A percentile compares a stretch with the other conserved stretches of the same genome.
phyloP scores from a whole-genome alignment of 768 basidiomycete genomes.

The Boletus vermiculosoides region DNA sequence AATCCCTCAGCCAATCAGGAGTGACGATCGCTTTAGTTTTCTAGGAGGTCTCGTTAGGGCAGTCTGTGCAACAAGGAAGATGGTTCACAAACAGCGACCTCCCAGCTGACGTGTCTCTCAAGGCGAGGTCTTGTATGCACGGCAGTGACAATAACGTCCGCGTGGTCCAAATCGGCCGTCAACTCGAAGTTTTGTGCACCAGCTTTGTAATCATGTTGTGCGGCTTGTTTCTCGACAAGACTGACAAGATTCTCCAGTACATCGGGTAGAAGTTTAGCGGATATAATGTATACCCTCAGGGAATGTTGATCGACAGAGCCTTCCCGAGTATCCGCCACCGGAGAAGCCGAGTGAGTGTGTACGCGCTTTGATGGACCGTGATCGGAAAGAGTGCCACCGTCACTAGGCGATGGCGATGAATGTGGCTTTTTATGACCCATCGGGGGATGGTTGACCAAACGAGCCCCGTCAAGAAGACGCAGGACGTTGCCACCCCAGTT shows the following conservation, averaged over 20 bases:
- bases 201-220: background rate
- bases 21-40: slow-evolving; percentile 66
- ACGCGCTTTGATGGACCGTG: slow-evolving; percentile 14
- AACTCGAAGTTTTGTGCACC: slow-evolving; percentile 31
- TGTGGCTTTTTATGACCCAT: slow-evolving; percentile 18
- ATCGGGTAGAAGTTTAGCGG: slow-evolving; percentile 29
- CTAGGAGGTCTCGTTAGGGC: slow-evolving; percentile 34
- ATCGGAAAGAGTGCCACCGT: background rate
- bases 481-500: background rate
- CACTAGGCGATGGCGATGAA: slow-evolving; percentile 1
- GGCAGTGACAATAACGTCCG: slow-evolving; percentile 66
- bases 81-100: slow-evolving; percentile 52
- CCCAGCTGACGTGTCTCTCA: slow-evolving; percentile 68
- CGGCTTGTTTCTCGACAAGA: slow-evolving; percentile 22
- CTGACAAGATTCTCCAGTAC: slow-evolving; percentile 24
- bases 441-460: background rate
- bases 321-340: slow-evolving; percentile 1
- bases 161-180: slow-evolving; percentile 42
- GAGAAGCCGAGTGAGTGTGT: background rate
- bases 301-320: slow-evolving; percentile 6
- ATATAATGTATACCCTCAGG: slow-evolving; percentile 32
- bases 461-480: background rate
- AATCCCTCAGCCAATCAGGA: slow-evolving; percentile 69
- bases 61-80: background rate
- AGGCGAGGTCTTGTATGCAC: slow-evolving; percentile 66